These are phyloP conservation scores for Manihot esculenta DNA, from an alignment of 441 rosid genomes.

Conservation along the genomic window DNA sequence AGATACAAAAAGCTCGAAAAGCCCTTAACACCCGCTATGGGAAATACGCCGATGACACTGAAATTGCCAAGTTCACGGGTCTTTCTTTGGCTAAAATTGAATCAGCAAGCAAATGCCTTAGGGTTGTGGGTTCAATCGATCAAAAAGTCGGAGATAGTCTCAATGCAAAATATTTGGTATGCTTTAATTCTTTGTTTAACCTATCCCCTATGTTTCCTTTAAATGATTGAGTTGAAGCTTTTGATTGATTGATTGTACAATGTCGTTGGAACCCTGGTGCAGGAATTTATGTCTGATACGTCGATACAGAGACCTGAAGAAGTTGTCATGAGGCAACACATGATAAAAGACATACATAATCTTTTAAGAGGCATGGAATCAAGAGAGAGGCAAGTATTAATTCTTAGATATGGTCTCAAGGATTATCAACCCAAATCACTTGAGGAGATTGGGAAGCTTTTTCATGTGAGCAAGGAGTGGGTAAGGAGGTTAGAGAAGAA, in stretches of 20 bases:
- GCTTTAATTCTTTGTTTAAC: slow-evolving; percentile 7
- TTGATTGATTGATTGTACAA: slow-evolving; percentile 17
- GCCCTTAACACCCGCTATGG: slow-evolving; percentile 43
- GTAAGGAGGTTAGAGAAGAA: slow-evolving; percentile 67
- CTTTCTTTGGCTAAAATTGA: slow-evolving; percentile 62
- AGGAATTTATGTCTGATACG: slow-evolving; percentile 62
- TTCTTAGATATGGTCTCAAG: slow-evolving; percentile 56
- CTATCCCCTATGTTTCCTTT: neutral
- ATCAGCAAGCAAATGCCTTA: slow-evolving; percentile 61
- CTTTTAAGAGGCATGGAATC: slow-evolving; percentile 58
- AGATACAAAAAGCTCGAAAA: slow-evolving; percentile 70
- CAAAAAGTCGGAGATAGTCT: slow-evolving; percentile 53
- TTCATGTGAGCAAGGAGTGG: slow-evolving; percentile 85
- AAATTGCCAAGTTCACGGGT: slow-evolving; percentile 59
- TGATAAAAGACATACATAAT: slow-evolving; percentile 45
- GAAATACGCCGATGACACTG: slow-evolving; percentile 54
- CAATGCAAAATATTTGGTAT: slow-evolving; percentile 59
- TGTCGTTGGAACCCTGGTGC: slow-evolving; percentile 22
- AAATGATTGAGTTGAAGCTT: neutral
- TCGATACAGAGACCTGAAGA: slow-evolving; percentile 49
- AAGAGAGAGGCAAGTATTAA: slow-evolving; percentile 65
- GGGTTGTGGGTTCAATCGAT: slow-evolving; percentile 77
- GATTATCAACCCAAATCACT: slow-evolving; percentile 62
- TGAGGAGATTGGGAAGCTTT: slow-evolving; percentile 67
- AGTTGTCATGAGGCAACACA: slow-evolving; percentile 53